Evolutionary conservation across 2,329 filamentous ascomycete genomes (phyloP), one percentile per base, ranked within the genome.

Genomic region (Plectosphaerella sp.): DNA sequence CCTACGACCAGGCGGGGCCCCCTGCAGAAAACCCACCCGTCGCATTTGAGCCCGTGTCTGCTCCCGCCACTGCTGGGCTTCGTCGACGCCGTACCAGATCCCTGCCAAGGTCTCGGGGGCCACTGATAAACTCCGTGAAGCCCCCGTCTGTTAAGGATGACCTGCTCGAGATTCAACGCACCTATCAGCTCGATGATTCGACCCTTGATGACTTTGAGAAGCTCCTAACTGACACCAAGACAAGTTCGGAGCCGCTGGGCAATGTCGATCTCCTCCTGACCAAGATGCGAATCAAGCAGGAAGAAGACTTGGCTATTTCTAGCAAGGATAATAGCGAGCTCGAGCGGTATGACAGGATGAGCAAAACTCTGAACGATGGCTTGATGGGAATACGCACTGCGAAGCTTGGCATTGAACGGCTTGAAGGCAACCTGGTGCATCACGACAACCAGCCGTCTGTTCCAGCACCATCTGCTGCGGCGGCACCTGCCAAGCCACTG

Each of bases 181-280:
- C 66, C 45, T 74, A 82, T 58, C 72, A 82, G 50, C 75, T 83
- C 24, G 80, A 84, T 16, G 81, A 84, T 58, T 81, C 78, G 1
- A 83, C 80, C 0, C 63, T 83, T n/a, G 80, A 84, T 47, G 78
- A 83, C 54, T 68, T 83, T 28, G 78, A 78, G 52, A 75, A 78
- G 25, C 66, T 83, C 39, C 60, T 82, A 12, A 22, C 14, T 18
- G 22, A 22, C 3, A 54, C 51, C 16, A 15, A 50, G 3, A 42
- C 54, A 9, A 48, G 37, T 5, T 45, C 54, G 28, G 41, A 47
- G 3, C 54, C 52, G 5, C 33, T 48, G n/a, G 42, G 49, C 12
- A 53, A 56, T 8, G 48, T 61, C 10, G 55, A 60, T 49, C 49
- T 51, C 7, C 52, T 59, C 20, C 48, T 59, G 10, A 51, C 58